Evolutionary conservation across 2,329 filamentous ascomycete species (phyloP).

Genomic region (Colletotrichum spinosum): DNA sequence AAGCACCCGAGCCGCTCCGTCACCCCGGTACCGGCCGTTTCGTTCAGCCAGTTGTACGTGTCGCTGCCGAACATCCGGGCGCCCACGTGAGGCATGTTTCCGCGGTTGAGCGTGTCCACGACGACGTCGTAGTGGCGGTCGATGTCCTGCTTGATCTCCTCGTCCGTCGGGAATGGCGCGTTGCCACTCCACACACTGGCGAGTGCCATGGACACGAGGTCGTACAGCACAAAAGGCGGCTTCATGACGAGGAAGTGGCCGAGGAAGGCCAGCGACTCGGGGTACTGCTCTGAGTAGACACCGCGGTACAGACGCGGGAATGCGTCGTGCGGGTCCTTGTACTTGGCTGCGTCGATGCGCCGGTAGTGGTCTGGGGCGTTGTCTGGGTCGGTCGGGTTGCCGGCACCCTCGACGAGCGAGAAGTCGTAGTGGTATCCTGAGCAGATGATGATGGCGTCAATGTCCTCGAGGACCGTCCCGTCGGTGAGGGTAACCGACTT

Average conservation of each 20-base stretch:
- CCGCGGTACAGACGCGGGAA: slow-evolving; percentile 46
- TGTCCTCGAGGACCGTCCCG: slow-evolving; percentile 45
- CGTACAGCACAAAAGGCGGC: slow-evolving; percentile 44
- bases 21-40: slow-evolving; percentile 55
- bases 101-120: slow-evolving; percentile 39
- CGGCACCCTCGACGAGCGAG: slow-evolving; percentile 44
- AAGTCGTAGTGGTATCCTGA: slow-evolving; percentile 47
- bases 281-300: slow-evolving; percentile 47
- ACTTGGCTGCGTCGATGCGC: slow-evolving; percentile 40
- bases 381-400: slow-evolving; percentile 42
- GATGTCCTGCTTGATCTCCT: slow-evolving; percentile 44
- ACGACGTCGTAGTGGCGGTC: slow-evolving; percentile 43
- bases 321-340: slow-evolving; percentile 39
- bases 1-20: slow-evolving; percentile 52
- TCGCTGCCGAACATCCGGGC: slow-evolving; percentile 38
- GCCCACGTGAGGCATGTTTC: slow-evolving; percentile 43
- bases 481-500: slow-evolving; percentile 44
- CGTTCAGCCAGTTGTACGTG: slow-evolving; percentile 52
- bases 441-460: slow-evolving; percentile 49
- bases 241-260: slow-evolving; percentile 43
- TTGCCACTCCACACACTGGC: slow-evolving; percentile 44
- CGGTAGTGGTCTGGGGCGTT: slow-evolving; percentile 43
- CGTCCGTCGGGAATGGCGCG: slow-evolving; percentile 38
- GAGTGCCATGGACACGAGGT: slow-evolving; percentile 47
- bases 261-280: slow-evolving; percentile 46